Evolutionary conservation across 345 rosid species (phyloP), one percentile per base, ranked within the genome.

Genomic region (Chamaenerion angustifolium): DNA sequence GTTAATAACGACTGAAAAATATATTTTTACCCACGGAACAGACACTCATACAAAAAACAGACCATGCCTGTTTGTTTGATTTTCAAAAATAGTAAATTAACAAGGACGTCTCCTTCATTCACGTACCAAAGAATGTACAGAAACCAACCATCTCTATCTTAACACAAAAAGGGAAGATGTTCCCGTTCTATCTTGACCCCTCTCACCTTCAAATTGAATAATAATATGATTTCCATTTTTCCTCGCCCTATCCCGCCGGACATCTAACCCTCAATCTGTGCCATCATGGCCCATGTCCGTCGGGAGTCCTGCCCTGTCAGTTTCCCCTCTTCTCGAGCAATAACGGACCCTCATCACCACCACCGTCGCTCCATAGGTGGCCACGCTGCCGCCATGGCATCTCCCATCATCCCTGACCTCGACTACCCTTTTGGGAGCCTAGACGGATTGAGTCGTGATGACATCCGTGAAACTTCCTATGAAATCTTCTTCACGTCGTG

Each of bases 401-500:
- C 18, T 18, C 54, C 18, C 7, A 31, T 31, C 0, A 71, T 69
- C 23, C 18, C 66, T 11, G 83, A 80, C 65, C 87, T 87, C 42
- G 51, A 57, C 9, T 87, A 89, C 80, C 98, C 96, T 10, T 82
- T 87, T 1, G 81, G 78, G 21, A 68, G 59, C 56, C 76, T 92
- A 13, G 67, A 75, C 4, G 77, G 74, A 54, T 71, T 92, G 3
- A 83, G 77, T 45, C 59, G 56, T 3, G 81, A 87, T 11, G 88
- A 82, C 40, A 61, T 92, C 56, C 79, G 95, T 1, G 95, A 84
- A 57, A 69, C 85, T 0, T 93, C 96, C 48, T 87, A 92, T 16
- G 96, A 87, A 66, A 78, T 92, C 49, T 92, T 92, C 68, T 87
- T 92, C 76, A 92, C 89, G 4, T 64, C 96, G 11, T 92, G 98